A percentile compares a stretch with the other conserved stretches of the same genome.
Conservation (phyloP, 2,329 filamentous ascomycete species). For the Pseudopyrenochaeta lycopersici region DNA sequence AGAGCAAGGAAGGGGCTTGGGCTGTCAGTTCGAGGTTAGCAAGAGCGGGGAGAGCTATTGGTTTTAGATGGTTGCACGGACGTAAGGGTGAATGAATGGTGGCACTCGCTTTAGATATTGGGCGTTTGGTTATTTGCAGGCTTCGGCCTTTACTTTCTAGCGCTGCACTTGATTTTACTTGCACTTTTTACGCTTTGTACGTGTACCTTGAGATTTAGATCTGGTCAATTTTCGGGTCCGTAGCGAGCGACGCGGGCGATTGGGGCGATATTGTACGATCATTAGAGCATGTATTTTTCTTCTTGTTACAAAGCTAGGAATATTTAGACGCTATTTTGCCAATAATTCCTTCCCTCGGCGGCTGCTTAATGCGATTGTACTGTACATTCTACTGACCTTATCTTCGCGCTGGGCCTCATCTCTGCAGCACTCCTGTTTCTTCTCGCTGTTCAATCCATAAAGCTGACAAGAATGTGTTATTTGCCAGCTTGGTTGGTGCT, state of each 20-base stretch:
- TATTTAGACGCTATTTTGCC: background rate
- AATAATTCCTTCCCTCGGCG: no score
- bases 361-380: no score
- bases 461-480: background rate
- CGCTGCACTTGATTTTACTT: background rate
- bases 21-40: conserved; percentile 82
- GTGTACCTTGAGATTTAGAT: background rate
- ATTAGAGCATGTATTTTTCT: no score
- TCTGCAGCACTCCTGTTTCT: no score
- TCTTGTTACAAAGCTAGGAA: no score
- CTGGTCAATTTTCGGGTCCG: no score
- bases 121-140: background rate
- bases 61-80: conserved; percentile 45
- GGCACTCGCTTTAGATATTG: background rate
- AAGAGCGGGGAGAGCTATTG: conserved; percentile 68
- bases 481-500: background rate
- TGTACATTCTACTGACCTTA: no score
- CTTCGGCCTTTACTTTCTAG: background rate
- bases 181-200: background rate
- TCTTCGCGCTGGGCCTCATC: no score
- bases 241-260: no score
- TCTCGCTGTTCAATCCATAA: no score
- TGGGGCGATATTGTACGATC: no score
- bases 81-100: background rate
- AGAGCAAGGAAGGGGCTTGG: conserved; percentile 67